Conservation (phyloP, 2,329 filamentous ascomycete species). For the Aureobasidium sp. region DNA sequence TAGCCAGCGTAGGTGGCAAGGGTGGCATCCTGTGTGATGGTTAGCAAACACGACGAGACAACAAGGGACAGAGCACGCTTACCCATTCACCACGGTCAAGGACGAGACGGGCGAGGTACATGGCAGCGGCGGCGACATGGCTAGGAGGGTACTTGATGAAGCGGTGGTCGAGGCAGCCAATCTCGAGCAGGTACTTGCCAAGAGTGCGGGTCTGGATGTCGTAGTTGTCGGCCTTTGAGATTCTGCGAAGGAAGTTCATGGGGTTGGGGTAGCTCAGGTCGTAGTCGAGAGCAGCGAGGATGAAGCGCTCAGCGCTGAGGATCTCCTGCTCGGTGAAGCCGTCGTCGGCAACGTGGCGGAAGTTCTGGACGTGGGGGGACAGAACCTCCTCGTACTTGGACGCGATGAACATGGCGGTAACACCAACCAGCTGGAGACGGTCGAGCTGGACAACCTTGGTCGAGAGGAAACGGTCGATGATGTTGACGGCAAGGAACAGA, state of each 20-base stretch:
- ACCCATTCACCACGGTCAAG: slow-evolving; percentile 88
- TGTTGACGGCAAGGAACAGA: slow-evolving; percentile 92
- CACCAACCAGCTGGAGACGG: slow-evolving; percentile 89
- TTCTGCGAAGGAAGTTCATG: slow-evolving; percentile 98
- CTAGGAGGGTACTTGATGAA: slow-evolving; percentile 87
- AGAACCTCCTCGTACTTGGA: slow-evolving; percentile 98
- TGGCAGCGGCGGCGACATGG: slow-evolving; percentile 81
- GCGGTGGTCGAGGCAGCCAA: slow-evolving; percentile 87
- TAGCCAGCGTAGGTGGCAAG: slow-evolving; percentile 89
- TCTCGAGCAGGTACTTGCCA: slow-evolving; percentile 96
- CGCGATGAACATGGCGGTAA: slow-evolving; percentile 98
- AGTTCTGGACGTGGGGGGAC: slow-evolving; percentile 93
- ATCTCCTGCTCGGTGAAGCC: slow-evolving; percentile 94
- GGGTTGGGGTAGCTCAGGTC: slow-evolving; percentile 98
- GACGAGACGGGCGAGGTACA: slow-evolving; percentile 89
- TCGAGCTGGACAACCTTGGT: slow-evolving; percentile 93
- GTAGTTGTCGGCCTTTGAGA: slow-evolving; percentile 99
- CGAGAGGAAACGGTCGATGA: slow-evolving; percentile 95
- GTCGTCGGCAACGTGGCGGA: slow-evolving; percentile 92
- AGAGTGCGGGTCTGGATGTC: slow-evolving; percentile 96
- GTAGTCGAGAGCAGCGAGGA: slow-evolving; percentile 85
- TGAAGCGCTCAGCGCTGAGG: slow-evolving; percentile 89
- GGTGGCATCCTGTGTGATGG: slow-evolving; percentile 59
- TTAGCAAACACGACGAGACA: slow-evolving; percentile 14
- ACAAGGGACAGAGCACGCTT: slow-evolving; percentile 31